Percentiles rank a stretch among this genome's conserved stretches.
Evolutionary conservation across 345 rosid species (phyloP).

Genomic region (Passiflora organensis): DNA sequence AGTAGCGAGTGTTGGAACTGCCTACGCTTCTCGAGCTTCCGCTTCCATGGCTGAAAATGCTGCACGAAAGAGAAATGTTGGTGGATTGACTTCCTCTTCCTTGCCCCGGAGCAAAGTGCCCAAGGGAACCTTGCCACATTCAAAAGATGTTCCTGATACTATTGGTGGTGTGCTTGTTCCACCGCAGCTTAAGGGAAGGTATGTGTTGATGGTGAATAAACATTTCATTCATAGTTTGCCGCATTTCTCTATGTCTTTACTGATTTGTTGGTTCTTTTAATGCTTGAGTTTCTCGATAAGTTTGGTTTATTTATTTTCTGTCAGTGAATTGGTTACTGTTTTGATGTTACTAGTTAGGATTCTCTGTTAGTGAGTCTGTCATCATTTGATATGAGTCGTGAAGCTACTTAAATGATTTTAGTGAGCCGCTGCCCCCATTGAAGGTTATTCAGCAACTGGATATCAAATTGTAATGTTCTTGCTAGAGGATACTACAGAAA

Average conservation of each 20-base stretch:
- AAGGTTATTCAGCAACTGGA: too few relatives aligned
- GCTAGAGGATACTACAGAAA: too few relatives aligned
- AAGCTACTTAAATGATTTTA: too few relatives aligned
- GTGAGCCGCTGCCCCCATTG: too few relatives aligned
- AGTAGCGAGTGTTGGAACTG: slow-evolving; percentile 30
- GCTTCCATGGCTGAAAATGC: slow-evolving; percentile 65
- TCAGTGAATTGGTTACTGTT: too few relatives aligned
- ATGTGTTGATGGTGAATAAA: slow-evolving; percentile 5
- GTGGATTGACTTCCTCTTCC: slow-evolving; percentile 34
- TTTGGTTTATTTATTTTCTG: too few relatives aligned
- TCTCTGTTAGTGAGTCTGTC: too few relatives aligned
- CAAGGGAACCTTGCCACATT: slow-evolving; percentile 45
- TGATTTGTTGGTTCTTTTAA: too few relatives aligned
- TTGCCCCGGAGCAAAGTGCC: slow-evolving; percentile 53
- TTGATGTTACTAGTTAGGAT: too few relatives aligned
- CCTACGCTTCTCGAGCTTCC: slow-evolving; percentile 73
- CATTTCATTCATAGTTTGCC: neutral
- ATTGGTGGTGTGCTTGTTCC: slow-evolving; percentile 60
- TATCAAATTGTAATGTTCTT: too few relatives aligned
- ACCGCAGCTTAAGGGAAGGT: slow-evolving; percentile 91
- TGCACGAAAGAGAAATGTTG: slow-evolving; percentile 60
- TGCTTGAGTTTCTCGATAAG: too few relatives aligned
- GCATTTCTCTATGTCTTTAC: neutral
- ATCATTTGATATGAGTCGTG: too few relatives aligned
- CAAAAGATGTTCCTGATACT: slow-evolving; percentile 57